phyloP scores from a whole-genome alignment of 345 rosid species.

The Syzygium jambos region DNA sequence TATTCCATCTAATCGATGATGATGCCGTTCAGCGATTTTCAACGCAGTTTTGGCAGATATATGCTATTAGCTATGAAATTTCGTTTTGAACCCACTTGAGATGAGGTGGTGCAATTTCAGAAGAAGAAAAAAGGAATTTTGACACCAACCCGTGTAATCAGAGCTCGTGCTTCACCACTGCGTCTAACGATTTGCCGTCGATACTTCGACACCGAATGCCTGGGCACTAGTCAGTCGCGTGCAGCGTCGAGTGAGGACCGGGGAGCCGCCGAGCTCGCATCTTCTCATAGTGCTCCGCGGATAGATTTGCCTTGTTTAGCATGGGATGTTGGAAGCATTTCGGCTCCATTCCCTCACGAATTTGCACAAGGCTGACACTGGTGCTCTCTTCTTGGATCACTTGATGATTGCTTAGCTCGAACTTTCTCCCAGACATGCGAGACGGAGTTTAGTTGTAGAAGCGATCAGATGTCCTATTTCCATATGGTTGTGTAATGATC shows the following conservation, averaged over 20 bases:
- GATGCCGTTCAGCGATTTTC: no score
- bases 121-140: background rate
- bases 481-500: background rate
- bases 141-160: background rate
- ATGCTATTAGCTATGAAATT: background rate
- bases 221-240: background rate
- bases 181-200: background rate
- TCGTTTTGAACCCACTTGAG: background rate
- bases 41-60: background rate
- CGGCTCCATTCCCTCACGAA: slow-evolving; percentile 14
- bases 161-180: background rate
- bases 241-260: slow-evolving; percentile 69
- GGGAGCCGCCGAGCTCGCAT: slow-evolving; percentile 32
- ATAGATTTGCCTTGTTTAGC: slow-evolving; percentile 25
- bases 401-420: background rate
- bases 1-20: background rate
- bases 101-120: background rate
- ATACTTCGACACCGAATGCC: background rate
- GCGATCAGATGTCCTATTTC: background rate
- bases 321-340: slow-evolving; percentile 16
- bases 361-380: background rate
- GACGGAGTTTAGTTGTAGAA: background rate
- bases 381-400: background rate
- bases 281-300: slow-evolving; percentile 63
- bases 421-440: background rate